Evolutionary conservation across 2,329 filamentous ascomycete genomes (phyloP).

Genomic region (Ceratocystis harringtonii): DNA sequence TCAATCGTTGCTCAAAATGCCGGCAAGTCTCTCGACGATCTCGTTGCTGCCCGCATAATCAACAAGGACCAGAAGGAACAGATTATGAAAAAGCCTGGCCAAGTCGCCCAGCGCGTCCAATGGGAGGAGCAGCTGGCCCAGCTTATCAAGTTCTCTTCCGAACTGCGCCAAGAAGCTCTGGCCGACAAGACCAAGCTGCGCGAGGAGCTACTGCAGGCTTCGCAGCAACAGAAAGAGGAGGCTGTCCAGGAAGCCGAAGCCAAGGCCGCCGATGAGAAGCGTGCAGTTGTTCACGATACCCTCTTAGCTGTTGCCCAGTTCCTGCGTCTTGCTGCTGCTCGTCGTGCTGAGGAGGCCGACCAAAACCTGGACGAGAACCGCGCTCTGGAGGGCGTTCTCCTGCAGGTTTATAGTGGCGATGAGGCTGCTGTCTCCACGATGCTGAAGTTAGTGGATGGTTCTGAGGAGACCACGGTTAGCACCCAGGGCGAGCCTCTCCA

Average conservation of each 20-base stretch:
- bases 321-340: slow-evolving; percentile 61
- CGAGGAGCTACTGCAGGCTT: slow-evolving; percentile 37
- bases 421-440: slow-evolving; percentile 58
- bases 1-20: slow-evolving; percentile 52
- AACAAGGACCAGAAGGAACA: slow-evolving; percentile 68
- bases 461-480: slow-evolving; percentile 49
- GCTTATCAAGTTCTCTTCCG: slow-evolving; percentile 60
- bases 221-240: slow-evolving; percentile 40
- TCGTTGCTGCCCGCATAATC: slow-evolving; percentile 57
- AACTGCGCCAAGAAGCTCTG: slow-evolving; percentile 47
- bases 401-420: slow-evolving; percentile 67
- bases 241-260: slow-evolving; percentile 36
- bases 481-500: slow-evolving; percentile 49
- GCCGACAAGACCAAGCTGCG: slow-evolving; percentile 46
- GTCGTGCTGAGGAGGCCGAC: slow-evolving; percentile 54
- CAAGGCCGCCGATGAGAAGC: slow-evolving; percentile 26
- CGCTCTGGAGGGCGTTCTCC: slow-evolving; percentile 65
- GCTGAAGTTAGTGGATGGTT: slow-evolving; percentile 60
- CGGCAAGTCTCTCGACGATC: slow-evolving; percentile 55
- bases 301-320: slow-evolving; percentile 64
- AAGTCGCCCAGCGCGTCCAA: slow-evolving; percentile 53
- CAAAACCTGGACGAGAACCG: slow-evolving; percentile 55
- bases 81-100: slow-evolving; percentile 58
- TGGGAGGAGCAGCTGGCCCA: slow-evolving; percentile 59
- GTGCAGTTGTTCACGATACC: slow-evolving; percentile 40